Evolutionary conservation across 495 filamentous ascomycete genomes (phyloP).

Genomic region (Podospora bellae-mahoneyi): DNA sequence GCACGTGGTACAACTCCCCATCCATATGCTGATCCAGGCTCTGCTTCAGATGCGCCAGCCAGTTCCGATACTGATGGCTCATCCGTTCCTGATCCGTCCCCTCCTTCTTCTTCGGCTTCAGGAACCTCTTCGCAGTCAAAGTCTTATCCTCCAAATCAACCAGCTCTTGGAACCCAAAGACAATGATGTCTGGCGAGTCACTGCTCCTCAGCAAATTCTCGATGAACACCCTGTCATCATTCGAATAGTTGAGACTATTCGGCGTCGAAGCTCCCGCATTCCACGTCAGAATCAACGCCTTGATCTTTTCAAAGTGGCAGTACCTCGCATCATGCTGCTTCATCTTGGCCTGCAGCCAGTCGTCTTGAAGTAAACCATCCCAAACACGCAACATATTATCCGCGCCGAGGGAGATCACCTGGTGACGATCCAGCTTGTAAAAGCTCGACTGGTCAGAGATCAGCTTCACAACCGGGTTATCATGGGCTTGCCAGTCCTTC

Average conservation of each 20-base stretch:
- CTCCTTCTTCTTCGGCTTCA: constrained; percentile 85
- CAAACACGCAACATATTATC: constrained; percentile 83
- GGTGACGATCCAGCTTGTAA: constrained; percentile 79
- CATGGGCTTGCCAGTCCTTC: constrained; percentile 94
- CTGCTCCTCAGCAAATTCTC: constrained; percentile 66
- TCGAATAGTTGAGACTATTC: constrained; percentile 65
- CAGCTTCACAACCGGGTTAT: constrained; percentile 72
- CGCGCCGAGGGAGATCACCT: constrained; percentile 83
- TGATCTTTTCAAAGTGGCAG: constrained; percentile 79
- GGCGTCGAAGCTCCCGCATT: constrained; percentile 93
- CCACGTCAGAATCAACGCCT: constrained; percentile 81
- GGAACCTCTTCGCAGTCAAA: constrained; percentile 83
- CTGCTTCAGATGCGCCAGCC: constrained; percentile 82
- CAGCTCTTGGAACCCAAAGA: constrained; percentile 97
- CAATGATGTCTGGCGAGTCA: constrained; percentile 78
- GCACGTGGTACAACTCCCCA: constrained; percentile 72
- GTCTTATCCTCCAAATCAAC: constrained; percentile 97
- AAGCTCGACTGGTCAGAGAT: constrained; percentile 76
- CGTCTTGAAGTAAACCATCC: constrained; percentile 91
- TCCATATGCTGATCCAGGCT: constrained; percentile 75
- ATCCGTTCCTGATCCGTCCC: constrained; percentile 87
- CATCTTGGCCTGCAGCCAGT: constrained; percentile 91
- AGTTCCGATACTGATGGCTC: constrained; percentile 95
- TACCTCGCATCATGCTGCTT: constrained; percentile 74
- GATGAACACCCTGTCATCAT: constrained; percentile 69